phyloP scores from a whole-genome alignment of 768 basidiomycete species.

The Sporobolomyces phaffii region DNA sequence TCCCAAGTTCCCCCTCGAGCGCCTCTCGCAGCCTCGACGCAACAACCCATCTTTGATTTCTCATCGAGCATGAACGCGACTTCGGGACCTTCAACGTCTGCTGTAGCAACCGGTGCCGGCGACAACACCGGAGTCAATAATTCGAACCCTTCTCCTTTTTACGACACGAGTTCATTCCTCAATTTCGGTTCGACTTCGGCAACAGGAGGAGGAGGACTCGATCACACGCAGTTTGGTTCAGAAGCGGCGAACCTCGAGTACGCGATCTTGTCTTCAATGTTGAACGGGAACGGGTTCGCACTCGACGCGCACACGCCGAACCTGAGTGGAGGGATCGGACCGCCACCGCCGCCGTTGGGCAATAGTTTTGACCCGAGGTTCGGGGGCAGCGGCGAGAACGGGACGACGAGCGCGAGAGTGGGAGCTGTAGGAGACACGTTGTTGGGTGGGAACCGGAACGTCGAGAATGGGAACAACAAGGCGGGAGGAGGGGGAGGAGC shows the following conservation, averaged over 20 bases:
- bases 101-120: background rate
- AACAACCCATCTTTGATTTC: conserved; percentile 18
- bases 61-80: background rate
- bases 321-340: conserved; percentile 9
- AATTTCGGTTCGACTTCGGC: background rate
- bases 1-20: background rate
- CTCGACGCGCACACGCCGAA: conserved; percentile 15
- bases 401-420: too few relatives aligned
- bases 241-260: conserved; percentile 92
- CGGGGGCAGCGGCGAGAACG: background rate
- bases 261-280: conserved; percentile 83
- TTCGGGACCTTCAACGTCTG: background rate
- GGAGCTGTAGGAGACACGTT: conserved; percentile 10
- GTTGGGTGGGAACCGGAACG: background rate
- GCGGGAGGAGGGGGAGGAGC: background rate
- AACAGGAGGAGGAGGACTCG: background rate
- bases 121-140: background rate
- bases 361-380: background rate
- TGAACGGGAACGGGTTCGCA: conserved; percentile 58
- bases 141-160: too few relatives aligned
- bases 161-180: conserved; percentile 9
- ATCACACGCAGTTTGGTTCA: conserved; percentile 61
- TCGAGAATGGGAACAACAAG: background rate
- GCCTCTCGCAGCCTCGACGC: background rate
- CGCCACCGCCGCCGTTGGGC: too few relatives aligned